Base-by-base conservation (phyloP, 805 yeast genomes). In the Starmerella floris region DNA sequence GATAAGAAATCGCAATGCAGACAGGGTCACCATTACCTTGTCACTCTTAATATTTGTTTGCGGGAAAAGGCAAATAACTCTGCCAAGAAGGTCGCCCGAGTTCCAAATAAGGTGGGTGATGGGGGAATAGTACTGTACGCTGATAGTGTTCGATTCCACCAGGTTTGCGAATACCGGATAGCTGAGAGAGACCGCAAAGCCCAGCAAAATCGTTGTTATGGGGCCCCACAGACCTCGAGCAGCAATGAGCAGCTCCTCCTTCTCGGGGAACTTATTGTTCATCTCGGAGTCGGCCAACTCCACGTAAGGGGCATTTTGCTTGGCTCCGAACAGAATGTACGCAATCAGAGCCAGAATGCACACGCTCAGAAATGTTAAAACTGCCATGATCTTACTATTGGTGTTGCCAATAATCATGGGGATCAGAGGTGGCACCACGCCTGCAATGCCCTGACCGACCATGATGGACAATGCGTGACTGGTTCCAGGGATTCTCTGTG, bases 401-500 rank as follows among this genome's bases (percentile, higher is more conserved):
- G 73, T 72, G 53, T 74, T 10, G 32, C 45, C 22, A 13, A 80
- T 72, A 10, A 70, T 45, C 46, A 76, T 77, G 51, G 75, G 70
- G 13, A 80, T 77, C 17, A 81, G 57, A 0, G 95, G 76, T 2
- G 98, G 97, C 28, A 88, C 63, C 0, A 91, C 94, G 2, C 98
- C 98, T 0, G 96, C 84, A 16, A 88, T 65, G 0, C 94, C 95
- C 60, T 88, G 95, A 1, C 98, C 98, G 3, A 87, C 87, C 80
- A 91, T 83, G 2, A 80, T 80, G 0, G 82, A 93, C n/a, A 55
- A 46, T 13, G 52, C 45, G 35, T 51, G 48, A n/a, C 23, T 17
- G 19, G 40, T 36, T 15, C 52, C 50, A 3, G 55, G 49, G 9
- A 52, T 44, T 20, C 48, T 48, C 55, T 91, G 95, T 10, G 94